Percentiles rank a stretch among this genome's conserved stretches.
Evolutionary conservation across 2,329 filamentous ascomycete genomes (phyloP).

Genomic region (Coniochaeta prunicola): DNA sequence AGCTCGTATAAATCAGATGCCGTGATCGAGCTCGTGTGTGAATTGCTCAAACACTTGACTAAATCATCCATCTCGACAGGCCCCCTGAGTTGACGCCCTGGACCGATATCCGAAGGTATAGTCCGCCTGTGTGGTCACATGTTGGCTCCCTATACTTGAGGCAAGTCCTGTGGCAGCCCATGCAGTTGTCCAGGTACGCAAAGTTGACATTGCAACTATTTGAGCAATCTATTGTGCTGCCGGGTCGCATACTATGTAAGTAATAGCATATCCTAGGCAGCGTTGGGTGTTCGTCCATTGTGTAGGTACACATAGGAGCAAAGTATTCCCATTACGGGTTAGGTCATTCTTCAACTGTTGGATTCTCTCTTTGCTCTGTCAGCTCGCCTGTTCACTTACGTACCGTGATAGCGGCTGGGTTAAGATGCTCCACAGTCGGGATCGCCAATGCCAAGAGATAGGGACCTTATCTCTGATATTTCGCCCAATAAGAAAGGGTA

Average conservation of each 20-base stretch:
- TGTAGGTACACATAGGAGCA: too few species aligned
- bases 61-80: neutral
- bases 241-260: too few species aligned
- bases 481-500: neutral
- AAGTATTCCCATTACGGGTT: too few species aligned
- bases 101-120: neutral
- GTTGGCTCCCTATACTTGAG: neutral
- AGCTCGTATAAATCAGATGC: neutral
- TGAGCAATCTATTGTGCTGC: too few species aligned
- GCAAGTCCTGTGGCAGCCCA: neutral
- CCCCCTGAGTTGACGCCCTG: neutral
- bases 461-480: conserved; percentile 2
- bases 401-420: neutral
- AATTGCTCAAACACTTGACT: neutral
- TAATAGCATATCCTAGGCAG: too few species aligned
- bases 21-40: neutral
- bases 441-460: conserved; percentile 1
- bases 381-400: neutral
- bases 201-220: too few species aligned
- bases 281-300: too few species aligned
- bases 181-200: too few species aligned
- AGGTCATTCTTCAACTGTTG: neutral
- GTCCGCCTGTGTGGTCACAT: neutral
- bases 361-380: neutral
- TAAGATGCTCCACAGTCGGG: neutral